phyloP scores from a whole-genome alignment of 192 early-diverging fungal genomes.

The Cetraspora pellucida region DNA sequence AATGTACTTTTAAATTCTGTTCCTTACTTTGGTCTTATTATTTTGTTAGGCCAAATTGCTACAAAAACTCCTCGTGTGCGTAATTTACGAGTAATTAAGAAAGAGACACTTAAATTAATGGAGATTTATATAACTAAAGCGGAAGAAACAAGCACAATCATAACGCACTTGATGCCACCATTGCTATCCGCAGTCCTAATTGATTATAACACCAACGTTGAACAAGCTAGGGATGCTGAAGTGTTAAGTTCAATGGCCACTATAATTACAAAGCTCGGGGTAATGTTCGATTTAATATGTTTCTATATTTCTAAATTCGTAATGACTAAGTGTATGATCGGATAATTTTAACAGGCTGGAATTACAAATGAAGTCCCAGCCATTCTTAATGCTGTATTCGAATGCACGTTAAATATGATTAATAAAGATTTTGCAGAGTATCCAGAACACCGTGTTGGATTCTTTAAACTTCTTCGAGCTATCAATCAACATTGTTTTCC shows the following conservation, averaged over 20 bases:
- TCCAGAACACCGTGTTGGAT: slow-evolving; percentile 95
- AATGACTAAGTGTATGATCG: not conserved
- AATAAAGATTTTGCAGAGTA: slow-evolving; percentile 98
- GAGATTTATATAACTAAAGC: slow-evolving; percentile 90
- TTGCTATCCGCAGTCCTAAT: slow-evolving; percentile 87
- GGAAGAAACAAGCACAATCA: slow-evolving; percentile 80
- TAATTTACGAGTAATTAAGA: slow-evolving; percentile 93
- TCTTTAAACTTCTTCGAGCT: slow-evolving; percentile 90
- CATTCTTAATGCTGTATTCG: slow-evolving; percentile 94
- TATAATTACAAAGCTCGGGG: slow-evolving; percentile 80
- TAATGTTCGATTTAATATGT: slow-evolving; percentile 40
- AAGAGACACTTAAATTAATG: slow-evolving; percentile 90
- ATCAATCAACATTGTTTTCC: slow-evolving; percentile 93
- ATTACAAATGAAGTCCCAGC: slow-evolving; percentile 82
- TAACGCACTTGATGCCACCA: slow-evolving; percentile 85
- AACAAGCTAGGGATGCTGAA: slow-evolving; percentile 91
- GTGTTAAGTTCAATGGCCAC: slow-evolving; percentile 92
- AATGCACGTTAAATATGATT: slow-evolving; percentile 98
- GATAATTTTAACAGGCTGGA: slow-evolving; percentile 48
- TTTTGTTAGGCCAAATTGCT: slow-evolving; percentile 72
- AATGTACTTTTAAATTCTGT: not conserved
- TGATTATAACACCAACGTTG: slow-evolving; percentile 87
- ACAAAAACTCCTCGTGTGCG: slow-evolving; percentile 89
- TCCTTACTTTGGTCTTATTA: not conserved
- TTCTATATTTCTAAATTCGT: slow-evolving; percentile 13